Base-by-base conservation (phyloP, 805 yeast species). In the Ogataea kodamae region DNA sequence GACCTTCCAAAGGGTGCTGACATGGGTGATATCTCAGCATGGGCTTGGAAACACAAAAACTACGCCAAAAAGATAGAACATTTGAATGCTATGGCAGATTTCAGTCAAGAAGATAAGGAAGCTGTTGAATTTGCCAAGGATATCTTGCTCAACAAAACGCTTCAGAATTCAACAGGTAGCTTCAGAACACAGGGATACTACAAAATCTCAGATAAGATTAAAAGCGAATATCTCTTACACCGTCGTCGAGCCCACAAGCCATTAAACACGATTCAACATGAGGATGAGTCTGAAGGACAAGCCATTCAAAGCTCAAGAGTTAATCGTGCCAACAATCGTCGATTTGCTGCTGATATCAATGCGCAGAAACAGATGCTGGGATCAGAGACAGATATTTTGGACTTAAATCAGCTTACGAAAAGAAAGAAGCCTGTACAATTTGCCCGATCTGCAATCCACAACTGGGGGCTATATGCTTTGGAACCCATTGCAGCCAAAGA, bases 401-500 rank as follows among this genome's bases (percentile, higher is more conserved):
- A 85, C 26, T 71, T 87, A 61, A 90, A 89, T 55, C 94, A 90
- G 43, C 71, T 90, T 48, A 84, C 86, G 45, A 88, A 86, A 54
- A 73, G 97, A 43, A 85, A 82, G 58, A 90, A 90, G 52, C 95
- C 96, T 0, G 97, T 90, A 6, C 81, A 92, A n/a, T 89, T 89
- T 67, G 97, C 97, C 0, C 70, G 97, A 34, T 88, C 97, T 2
- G 95, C 97, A 0, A 92, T 92, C 52, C 98, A 92, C 58, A 87
- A 90, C 53, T 92, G 98, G 98, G 99, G 99, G 0, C 64, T 92
- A 23, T 92, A 88, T 61, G 98, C 99, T 0, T 64, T 85, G 50
- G 97, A 92, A 52, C 95, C 95, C 2, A 92, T 92, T 53, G 84
- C 87, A n/a, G 94, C 92, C 1, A 83, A 79, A 46, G 98, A 92